Percentiles rank a stretch among this genome's conserved stretches.
These are phyloP conservation scores for Aphanomyces astaci DNA, from an alignment of 352 stramenopile species.

Conservation along the genomic window DNA sequence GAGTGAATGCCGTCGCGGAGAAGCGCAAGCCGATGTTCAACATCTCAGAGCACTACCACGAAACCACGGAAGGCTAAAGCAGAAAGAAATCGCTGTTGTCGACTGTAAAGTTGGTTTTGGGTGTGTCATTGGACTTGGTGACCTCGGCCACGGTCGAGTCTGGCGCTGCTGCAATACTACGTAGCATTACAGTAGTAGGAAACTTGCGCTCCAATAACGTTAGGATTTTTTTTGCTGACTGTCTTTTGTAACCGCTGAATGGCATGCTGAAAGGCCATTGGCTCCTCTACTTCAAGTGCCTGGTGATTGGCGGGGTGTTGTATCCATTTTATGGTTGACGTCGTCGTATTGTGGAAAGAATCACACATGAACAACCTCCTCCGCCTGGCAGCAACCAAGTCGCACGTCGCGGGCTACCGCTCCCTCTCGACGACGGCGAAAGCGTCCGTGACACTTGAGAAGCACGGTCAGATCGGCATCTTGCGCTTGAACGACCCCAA, in stretches of 20 bases:
- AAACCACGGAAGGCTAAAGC: neutral
- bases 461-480: slow-evolving; percentile 38
- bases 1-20: slow-evolving; percentile 55
- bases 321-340: neutral
- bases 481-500: slow-evolving; percentile 65
- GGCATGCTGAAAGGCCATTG: neutral
- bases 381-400: neutral
- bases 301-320: neutral
- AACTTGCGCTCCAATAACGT: neutral
- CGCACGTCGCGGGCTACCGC: neutral
- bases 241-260: no score
- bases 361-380: no score
- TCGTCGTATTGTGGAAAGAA: neutral
- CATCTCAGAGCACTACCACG: slow-evolving; percentile 34
- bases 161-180: no score
- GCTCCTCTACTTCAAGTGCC: neutral
- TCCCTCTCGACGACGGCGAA: neutral
- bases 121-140: no score
- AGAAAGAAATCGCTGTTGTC: neutral
- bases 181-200: no score
- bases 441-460: slow-evolving; percentile 39
- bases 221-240: neutral
- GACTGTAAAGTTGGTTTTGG: neutral
- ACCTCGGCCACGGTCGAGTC: no score
- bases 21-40: slow-evolving; percentile 61